Evolutionary conservation across 164 flowering plant genomes (phyloP).

Genomic region (Hamamelis virginiana): DNA sequence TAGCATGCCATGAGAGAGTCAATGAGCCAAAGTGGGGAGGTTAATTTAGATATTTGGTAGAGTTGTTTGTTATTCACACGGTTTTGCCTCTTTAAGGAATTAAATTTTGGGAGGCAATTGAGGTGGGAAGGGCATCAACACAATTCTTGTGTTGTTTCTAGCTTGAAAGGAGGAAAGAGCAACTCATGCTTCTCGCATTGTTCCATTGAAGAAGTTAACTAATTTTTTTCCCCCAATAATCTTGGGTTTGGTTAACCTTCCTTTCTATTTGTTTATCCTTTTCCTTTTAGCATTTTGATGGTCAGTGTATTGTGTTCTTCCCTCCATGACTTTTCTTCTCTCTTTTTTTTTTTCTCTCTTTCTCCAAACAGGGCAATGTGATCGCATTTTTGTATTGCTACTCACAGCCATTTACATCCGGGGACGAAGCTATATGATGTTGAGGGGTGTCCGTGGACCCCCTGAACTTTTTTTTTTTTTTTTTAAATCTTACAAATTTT

Average conservation of each 20-base stretch:
- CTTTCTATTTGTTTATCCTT: no score
- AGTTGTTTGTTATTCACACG: constrained; percentile 16
- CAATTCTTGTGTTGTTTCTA: constrained; percentile 38
- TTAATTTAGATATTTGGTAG: constrained; percentile 3
- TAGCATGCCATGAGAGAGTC: constrained; percentile 1
- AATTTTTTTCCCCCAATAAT: constrained; percentile 4
- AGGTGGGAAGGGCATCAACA: constrained; percentile 11
- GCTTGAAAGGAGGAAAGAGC: constrained; percentile 4
- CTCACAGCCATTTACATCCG: no score
- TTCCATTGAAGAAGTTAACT: neutral
- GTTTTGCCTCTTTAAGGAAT: constrained; percentile 5
- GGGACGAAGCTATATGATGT: no score
- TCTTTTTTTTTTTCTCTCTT: no score
- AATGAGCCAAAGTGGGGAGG: neutral
- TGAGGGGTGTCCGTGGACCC: no score
- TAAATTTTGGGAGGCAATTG: neutral
- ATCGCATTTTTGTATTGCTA: no score
- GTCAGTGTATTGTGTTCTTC: no score
- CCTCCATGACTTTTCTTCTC: no score
- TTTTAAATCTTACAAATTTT: no score
- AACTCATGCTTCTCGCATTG: constrained; percentile 24
- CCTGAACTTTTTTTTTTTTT: no score
- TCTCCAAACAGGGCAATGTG: no score
- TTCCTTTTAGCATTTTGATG: no score
- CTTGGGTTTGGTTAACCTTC: constrained; percentile 4